These are phyloP conservation scores for Bruguiera sexangula DNA, from an alignment of 345 rosid species.

Conservation along the genomic window DNA sequence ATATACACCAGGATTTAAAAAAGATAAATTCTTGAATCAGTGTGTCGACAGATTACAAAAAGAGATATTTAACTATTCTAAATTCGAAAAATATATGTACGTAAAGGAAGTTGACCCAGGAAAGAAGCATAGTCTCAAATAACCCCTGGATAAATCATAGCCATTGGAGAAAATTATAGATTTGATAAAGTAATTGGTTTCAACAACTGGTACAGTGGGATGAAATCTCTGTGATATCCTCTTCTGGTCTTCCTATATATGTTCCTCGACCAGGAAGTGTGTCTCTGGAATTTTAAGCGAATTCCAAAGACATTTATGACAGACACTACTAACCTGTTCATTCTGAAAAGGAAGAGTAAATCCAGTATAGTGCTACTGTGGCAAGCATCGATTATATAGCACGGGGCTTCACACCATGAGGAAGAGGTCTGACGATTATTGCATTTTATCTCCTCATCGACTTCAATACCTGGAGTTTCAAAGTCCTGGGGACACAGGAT, in stretches of 20 bases:
- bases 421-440: slow-evolving; percentile 67
- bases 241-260: not conserved
- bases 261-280: not conserved
- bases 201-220: not conserved
- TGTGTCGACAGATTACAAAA: not conserved
- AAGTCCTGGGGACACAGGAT: slow-evolving; percentile 80
- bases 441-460: slow-evolving; percentile 83
- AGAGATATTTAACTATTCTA: not conserved
- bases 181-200: not conserved
- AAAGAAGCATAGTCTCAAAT: not conserved
- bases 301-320: not conserved
- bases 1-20: too few relatives aligned
- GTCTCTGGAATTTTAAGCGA: not conserved
- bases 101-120: not conserved
- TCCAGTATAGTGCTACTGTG: slow-evolving; percentile 84
- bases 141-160: too few relatives aligned
- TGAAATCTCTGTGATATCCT: not conserved
- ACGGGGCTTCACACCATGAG: slow-evolving; percentile 72
- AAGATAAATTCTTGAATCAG: too few relatives aligned
- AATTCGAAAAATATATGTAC: not conserved
- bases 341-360: slow-evolving; percentile 73
- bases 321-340: slow-evolving; percentile 45
- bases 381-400: slow-evolving; percentile 70
- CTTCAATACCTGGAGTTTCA: slow-evolving; percentile 89
- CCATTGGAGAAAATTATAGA: too few relatives aligned